phyloP scores from a whole-genome alignment of 441 rosid species.

The Cnidoscolus chayamansa region DNA sequence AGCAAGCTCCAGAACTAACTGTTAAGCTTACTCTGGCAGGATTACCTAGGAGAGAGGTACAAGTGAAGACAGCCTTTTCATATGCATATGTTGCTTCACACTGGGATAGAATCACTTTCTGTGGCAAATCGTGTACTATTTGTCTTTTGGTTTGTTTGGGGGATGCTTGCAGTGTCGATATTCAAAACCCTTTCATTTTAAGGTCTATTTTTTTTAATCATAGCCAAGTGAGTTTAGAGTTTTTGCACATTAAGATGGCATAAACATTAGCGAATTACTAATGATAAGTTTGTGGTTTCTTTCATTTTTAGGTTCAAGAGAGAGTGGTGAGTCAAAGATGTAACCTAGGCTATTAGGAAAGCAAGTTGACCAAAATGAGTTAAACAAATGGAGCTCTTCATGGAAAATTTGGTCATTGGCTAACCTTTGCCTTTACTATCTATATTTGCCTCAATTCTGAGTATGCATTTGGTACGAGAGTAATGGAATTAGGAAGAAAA shows the following conservation, averaged over 20 bases:
- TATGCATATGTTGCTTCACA: neutral
- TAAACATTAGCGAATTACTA: too few species aligned
- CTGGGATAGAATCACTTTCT: neutral
- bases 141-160: neutral
- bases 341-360: neutral
- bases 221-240: too few species aligned
- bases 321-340: neutral
- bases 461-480: too few species aligned
- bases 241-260: neutral
- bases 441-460: neutral
- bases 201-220: neutral
- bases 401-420: neutral
- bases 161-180: neutral
- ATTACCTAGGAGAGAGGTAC: constrained; percentile 92
- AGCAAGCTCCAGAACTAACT: constrained; percentile 41
- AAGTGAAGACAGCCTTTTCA: neutral
- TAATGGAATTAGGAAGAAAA: too few species aligned
- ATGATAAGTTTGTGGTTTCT: neutral
- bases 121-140: neutral
- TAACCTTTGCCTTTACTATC: neutral
- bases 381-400: neutral
- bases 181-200: neutral
- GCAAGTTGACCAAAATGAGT: neutral
- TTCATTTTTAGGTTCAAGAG: neutral
- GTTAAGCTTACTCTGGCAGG: constrained; percentile 90